Evolutionary conservation across 2,329 filamentous ascomycete genomes (phyloP), one percentile per base, ranked within the genome.

Genomic region (Monilinia aucupariae): DNA sequence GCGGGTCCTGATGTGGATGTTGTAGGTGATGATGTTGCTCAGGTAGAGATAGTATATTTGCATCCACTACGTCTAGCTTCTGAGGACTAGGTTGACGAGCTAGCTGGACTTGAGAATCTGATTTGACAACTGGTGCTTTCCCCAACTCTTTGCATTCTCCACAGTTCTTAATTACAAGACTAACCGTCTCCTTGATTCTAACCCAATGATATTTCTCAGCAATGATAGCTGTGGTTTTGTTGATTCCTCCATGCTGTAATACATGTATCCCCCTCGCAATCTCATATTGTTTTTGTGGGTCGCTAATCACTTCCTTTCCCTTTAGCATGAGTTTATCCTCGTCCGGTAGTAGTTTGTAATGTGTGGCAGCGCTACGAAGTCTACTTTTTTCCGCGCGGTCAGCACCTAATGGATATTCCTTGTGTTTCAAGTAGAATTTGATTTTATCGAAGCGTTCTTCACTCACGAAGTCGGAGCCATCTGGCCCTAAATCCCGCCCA

Each of bases 381-480:
- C 93, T 89, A 78, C 89, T 93, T 83, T 97, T 97, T 77, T 97
- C 94, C 63, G 92, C 92, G 64, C 93, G 86, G 80, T 97, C 92
- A 73, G 93, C 92, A 66, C 92, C 93, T 71, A 88, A 87, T 64
- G 94, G 94, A 76, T 99, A 97, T 76, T 92, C 91, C 73, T 88
- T 89, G 75, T 92, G 91, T 78, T 96, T 96, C 73, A 97, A 86
- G 77, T 97, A 97, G 80, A 90, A 97, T 73, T 92, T 89, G 75
- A 97, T 97, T 81, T 97, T 97, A 81, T 97, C 93, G 80, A 97
- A 97, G 70, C 94, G 90, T 79, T 97, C 92, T 80, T 97, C 92
- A 76, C 89, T 92, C 71, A 93, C 88, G 74, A 90, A 87, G 75
- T 94, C 90, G 74, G 94, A 91, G 71, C 83, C 84, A 71, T 91